Conservation (phyloP, 2,329 filamentous ascomycete genomes). For the Cordyceps sp. region DNA sequence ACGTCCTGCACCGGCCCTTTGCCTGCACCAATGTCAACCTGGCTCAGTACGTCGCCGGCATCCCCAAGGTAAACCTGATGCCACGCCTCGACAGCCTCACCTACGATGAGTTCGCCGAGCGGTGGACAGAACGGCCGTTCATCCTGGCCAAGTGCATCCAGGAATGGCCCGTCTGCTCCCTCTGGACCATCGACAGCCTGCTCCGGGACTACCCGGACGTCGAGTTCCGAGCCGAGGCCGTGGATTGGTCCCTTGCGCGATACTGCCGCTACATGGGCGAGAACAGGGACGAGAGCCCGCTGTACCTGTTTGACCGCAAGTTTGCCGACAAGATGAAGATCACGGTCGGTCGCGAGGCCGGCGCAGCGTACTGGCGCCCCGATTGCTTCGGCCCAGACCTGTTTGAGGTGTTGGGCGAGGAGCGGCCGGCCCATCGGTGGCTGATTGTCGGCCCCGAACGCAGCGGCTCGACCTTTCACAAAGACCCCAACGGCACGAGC, state of each 20-base stretch:
- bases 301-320: constrained; percentile 80
- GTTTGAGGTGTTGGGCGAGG: constrained; percentile 59
- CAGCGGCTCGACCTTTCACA: constrained; percentile 90
- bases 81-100: constrained; percentile 50
- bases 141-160: constrained; percentile 71
- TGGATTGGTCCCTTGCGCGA: constrained; percentile 75
- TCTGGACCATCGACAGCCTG: constrained; percentile 59
- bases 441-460: constrained; percentile 76
- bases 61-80: constrained; percentile 61
- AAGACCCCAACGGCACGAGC: constrained; percentile 55
- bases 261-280: constrained; percentile 72
- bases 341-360: constrained; percentile 34
- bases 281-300: constrained; percentile 68
- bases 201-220: constrained; percentile 46
- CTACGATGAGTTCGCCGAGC: constrained; percentile 53
- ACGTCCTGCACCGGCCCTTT: constrained; percentile 79
- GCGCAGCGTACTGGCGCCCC: constrained; percentile 58
- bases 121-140: constrained; percentile 72
- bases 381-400: constrained; percentile 75
- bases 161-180: constrained; percentile 59
- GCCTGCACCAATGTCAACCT: constrained; percentile 67
- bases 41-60: constrained; percentile 47
- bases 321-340: constrained; percentile 80
- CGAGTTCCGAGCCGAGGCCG: constrained; percentile 75
- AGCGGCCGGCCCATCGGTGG: constrained; percentile 82